Evolutionary conservation across 2,329 filamentous ascomycete species (phyloP), one percentile per base, ranked within the genome.

Genomic region (Venturia aucupariae): DNA sequence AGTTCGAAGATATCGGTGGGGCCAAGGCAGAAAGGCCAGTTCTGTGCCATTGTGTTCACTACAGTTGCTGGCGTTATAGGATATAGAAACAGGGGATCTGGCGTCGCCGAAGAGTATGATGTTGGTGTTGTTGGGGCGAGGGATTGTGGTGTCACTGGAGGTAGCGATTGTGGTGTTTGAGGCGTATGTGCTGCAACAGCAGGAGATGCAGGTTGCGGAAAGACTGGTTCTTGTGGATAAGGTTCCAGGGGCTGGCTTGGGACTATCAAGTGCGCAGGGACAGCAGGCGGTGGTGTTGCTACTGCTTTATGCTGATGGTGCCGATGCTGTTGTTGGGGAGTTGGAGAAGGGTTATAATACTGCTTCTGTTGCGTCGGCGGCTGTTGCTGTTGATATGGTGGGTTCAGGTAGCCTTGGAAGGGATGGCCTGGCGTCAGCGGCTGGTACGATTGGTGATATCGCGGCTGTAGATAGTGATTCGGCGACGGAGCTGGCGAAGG

Each of bases 401-500:
- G 51, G n/a, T 35, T n/a, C 10, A 7, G 51, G n/a, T 57, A 57
- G 30, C 51, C 51, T 19, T 32, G 51, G n/a, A n/a, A 35, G 15
- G 24, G 19, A 27, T 35, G 35, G 5, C 5, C 51, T 15, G 35
- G 51, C 19, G 11, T 22, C 22, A 10, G 22, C 10, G 27, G 27
- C 27, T 57, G 24, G 30, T 57, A 57, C 15, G 51, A n/a, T 8
- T 35, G n/a, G 27, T 27, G 51, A 35, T 57, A 30, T 19, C 32
- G 48, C 24, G 24, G 48, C 24, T 32, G 24, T 24, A 35, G 51
- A 35, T 57, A n/a, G 24, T 57, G 51, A 22, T 57, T 57, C 11
- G 51, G 51, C 30, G 51, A 57, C n/a, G 51, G 51, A 57, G 51
- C 27, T 35, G 51, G 51, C 8, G 51, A 57, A n/a, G 51, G 51